Evolutionary conservation across 2,329 filamentous ascomycete genomes (phyloP), one percentile per base, ranked within the genome.

Genomic region (Pseudogymnoascus sp.): DNA sequence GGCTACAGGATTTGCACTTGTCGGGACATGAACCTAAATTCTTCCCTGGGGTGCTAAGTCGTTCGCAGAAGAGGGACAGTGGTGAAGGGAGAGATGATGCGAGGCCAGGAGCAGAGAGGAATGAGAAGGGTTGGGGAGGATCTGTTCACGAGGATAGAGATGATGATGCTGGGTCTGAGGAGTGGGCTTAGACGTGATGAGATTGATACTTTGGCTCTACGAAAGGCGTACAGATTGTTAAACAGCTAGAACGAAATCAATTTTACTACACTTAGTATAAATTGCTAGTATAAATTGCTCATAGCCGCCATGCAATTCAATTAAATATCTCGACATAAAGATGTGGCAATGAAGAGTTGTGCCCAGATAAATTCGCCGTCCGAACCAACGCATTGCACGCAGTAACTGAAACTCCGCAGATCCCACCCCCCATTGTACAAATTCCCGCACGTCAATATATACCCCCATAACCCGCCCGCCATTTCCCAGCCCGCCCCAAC

Each of bases 31-130:
- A 90, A 70, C 88, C 86, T 9, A 80, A 78, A 63, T 83, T 90
- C 63, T 88, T 90, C 64, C 88, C 88, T 0, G 88, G 88, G 0
- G 79, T 91, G 30, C 79, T 90, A 58, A 73, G 75, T 59, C 62
- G 70, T n/a, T 63, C 63, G 9, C 68, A 70, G 58, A 64, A 67
- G 52, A 61, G 63, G 28, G 65, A 52, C 30, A 23, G 41, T 52
- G 41, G 26, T n/a, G 41, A 52, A 9, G 41, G 55, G 55, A 56
- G 15, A 15, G 5, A 12, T 45, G 39, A 45, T 5, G 39, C 26
- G 26, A 57, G 33, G n/a, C 19, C 55, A 0, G 55, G 35, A 12
- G 18, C 30, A 15, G 55, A 26, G 18, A 38, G 30, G 55, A 38
- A 30, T 23, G 55, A 57, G 30, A 38, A 38, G 26, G 55, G 30